Conservation (phyloP, 225 moss, liverwort and hornwort genomes). For the Ulota crispa region DNA sequence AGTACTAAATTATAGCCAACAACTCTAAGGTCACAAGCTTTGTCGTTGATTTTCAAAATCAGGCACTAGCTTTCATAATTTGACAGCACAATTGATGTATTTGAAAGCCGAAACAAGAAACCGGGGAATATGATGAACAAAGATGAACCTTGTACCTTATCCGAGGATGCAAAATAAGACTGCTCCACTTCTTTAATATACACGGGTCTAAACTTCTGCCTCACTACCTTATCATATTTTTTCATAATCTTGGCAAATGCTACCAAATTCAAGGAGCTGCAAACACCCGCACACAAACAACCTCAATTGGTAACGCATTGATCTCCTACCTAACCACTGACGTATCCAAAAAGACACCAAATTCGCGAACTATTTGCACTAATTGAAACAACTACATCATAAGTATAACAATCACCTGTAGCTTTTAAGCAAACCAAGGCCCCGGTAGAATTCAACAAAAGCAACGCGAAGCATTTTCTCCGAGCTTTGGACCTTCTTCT, state of each 20-base stretch:
- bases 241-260: conserved; percentile 97
- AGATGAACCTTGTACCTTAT: conserved; percentile 34
- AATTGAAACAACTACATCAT: background rate
- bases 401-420: conserved; percentile 39
- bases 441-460: conserved; percentile 86
- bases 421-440: conserved; percentile 81
- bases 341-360: background rate
- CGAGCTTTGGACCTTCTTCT: conserved; percentile 75
- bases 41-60: background rate
- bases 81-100: background rate
- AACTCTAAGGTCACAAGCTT: background rate
- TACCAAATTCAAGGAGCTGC: conserved; percentile 87
- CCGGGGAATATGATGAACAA: background rate
- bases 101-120: background rate
- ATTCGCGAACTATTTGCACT: background rate
- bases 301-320: background rate
- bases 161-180: conserved; percentile 54
- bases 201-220: conserved; percentile 37
- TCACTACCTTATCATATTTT: conserved; percentile 86
- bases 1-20: background rate
- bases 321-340: background rate
- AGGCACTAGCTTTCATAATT: background rate
- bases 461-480: conserved; percentile 87
- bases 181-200: conserved; percentile 57
- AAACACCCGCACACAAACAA: background rate